These are phyloP conservation scores for Alternaria sp. DNA, from an alignment of 2,329 filamentous ascomycete species.

Conservation along the genomic window DNA sequence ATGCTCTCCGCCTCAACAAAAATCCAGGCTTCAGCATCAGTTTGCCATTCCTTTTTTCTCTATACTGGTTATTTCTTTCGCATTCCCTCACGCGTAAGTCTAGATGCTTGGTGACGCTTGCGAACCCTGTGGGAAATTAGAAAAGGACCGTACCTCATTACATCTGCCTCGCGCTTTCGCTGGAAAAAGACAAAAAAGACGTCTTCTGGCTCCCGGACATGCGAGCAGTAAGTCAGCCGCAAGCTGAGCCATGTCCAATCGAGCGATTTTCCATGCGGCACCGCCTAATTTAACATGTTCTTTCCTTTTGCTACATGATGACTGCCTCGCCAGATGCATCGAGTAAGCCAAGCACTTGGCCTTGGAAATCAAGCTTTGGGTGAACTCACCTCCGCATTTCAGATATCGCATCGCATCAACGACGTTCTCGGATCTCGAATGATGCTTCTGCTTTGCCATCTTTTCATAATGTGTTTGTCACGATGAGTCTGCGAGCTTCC, in stretches of 20 bases:
- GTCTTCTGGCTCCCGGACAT: neutral
- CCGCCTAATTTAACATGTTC: neutral
- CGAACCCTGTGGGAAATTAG: too few species aligned
- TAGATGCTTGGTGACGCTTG: too few species aligned
- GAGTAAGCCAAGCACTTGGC: neutral
- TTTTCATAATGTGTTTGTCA: conserved; percentile 3
- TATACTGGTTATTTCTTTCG: too few species aligned
- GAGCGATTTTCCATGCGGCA: neutral
- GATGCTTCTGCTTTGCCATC: neutral
- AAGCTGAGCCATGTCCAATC: too few species aligned
- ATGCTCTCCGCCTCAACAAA: neutral
- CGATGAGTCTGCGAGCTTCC: neutral
- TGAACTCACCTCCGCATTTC: neutral
- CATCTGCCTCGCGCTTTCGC: neutral
- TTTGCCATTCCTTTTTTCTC: too few species aligned
- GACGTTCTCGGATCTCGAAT: neutral
- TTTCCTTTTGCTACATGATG: neutral
- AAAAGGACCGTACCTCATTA: neutral
- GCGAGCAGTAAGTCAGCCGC: neutral
- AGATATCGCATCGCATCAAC: neutral
- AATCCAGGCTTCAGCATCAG: neutral
- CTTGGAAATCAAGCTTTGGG: neutral
- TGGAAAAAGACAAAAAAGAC: neutral
- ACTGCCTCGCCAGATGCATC: neutral
- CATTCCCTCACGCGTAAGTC: neutral